phyloP scores from a whole-genome alignment of 1,139 yeast species.

The Diutina pseudorugosa region DNA sequence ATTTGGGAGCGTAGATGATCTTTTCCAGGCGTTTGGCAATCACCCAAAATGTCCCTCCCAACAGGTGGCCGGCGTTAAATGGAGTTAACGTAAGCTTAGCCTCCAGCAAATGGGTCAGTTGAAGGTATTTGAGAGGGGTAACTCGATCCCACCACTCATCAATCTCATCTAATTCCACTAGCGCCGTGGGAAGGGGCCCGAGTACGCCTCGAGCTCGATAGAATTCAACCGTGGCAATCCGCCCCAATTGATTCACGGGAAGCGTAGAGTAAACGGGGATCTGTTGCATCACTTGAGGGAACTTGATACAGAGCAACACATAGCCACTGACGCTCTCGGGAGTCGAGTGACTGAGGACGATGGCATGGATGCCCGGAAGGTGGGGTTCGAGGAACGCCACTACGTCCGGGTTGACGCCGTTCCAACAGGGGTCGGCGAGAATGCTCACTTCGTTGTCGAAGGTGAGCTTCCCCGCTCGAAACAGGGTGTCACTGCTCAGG shows the following conservation, averaged over 20 bases:
- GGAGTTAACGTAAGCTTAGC: conserved; percentile 63
- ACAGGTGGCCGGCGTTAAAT: conserved; percentile 81
- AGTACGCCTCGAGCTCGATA: conserved; percentile 62
- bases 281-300: conserved; percentile 46
- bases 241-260: conserved; percentile 79
- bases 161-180: conserved; percentile 59
- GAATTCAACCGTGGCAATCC: conserved; percentile 72
- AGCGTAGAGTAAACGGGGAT: conserved; percentile 79
- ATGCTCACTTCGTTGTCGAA: conserved; percentile 39
- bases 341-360: conserved; percentile 79
- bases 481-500: conserved; percentile 16
- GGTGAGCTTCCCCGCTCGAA: conserved; percentile 29
- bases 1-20: conserved; percentile 76
- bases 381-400: conserved; percentile 26
- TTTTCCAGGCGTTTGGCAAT: conserved; percentile 65
- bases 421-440: conserved; percentile 68
- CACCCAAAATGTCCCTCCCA: conserved; percentile 90
- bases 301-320: conserved; percentile 48
- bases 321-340: conserved; percentile 74
- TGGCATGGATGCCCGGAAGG: conserved; percentile 34
- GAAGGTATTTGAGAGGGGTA: conserved; percentile 63
- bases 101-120: conserved; percentile 52
- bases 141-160: conserved; percentile 71
- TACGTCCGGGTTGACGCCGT: conserved; percentile 31
- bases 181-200: conserved; percentile 58